Conservation (phyloP, 805 yeast species). For the Lipomyces yamanashiensis region DNA sequence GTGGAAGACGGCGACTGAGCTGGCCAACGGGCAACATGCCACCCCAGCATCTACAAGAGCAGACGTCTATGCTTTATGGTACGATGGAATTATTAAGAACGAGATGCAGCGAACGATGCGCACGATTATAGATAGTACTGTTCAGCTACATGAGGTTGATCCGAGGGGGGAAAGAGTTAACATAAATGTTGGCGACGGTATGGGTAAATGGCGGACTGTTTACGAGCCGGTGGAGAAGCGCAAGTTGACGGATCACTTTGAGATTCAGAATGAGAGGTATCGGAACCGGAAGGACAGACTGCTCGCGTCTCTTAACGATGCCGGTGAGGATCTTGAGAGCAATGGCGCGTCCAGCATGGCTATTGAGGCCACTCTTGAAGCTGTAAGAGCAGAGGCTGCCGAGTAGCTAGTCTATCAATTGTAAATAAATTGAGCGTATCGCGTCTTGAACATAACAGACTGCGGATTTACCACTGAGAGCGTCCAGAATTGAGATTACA, state of each 20-base stretch:
- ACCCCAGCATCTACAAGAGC: constrained; percentile 33
- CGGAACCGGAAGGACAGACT: constrained; percentile 12
- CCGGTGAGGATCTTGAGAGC: background rate
- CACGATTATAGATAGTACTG: constrained; percentile 37
- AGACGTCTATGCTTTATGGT: constrained; percentile 51
- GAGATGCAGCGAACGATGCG: constrained; percentile 58
- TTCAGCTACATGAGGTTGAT: background rate
- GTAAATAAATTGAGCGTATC: background rate
- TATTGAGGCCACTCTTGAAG: background rate
- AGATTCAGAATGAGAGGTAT: constrained; percentile 66
- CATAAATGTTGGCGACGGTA: constrained; percentile 77
- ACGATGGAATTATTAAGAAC: constrained; percentile 62
- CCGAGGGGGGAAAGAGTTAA: constrained; percentile 7
- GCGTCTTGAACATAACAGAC: background rate
- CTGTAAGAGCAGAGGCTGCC: background rate
- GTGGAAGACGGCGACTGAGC: constrained; percentile 40
- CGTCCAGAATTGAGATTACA: constrained; percentile 12
- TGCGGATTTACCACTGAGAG: background rate
- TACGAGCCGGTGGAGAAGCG: constrained; percentile 66
- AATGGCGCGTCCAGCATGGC: background rate
- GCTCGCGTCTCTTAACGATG: no score
- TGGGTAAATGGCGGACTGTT: constrained; percentile 59
- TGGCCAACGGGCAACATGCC: constrained; percentile 55
- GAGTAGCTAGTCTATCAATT: background rate
- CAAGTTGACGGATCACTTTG: constrained; percentile 65